Evolutionary conservation across 2,329 filamentous ascomycete genomes (phyloP).

Genomic region (Phyllosticta citribraziliensis): DNA sequence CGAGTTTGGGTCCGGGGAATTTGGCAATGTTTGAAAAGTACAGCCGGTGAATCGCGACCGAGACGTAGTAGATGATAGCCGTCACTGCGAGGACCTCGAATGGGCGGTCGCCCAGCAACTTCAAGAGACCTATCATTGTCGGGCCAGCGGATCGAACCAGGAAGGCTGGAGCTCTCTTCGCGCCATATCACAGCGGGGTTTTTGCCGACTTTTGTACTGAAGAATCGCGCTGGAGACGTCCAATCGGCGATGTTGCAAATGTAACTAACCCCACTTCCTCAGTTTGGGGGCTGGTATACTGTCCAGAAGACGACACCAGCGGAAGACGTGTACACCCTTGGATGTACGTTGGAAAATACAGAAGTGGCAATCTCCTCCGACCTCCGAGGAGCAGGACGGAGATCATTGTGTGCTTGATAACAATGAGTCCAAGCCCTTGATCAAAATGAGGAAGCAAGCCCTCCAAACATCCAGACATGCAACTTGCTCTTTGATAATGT

Average conservation of each 20-base stretch:
- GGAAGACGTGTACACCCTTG: neutral
- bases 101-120: neutral
- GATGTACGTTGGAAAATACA: neutral
- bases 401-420: neutral
- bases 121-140: neutral
- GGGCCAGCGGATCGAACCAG: too few relatives aligned
- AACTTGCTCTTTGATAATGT: too few relatives aligned
- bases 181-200: too few relatives aligned
- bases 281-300: neutral
- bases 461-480: too few relatives aligned
- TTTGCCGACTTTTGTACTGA: neutral
- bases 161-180: too few relatives aligned
- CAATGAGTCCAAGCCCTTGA: neutral
- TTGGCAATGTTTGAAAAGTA: constrained; percentile 20
- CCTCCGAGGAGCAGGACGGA: neutral
- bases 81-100: neutral
- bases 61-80: neutral
- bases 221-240: neutral
- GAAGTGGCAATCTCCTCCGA: neutral
- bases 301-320: neutral
- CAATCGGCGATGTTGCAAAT: neutral
- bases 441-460: neutral
- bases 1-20: constrained; percentile 25
- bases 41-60: constrained; percentile 13
- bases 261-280: neutral